Evolutionary conservation across 495 filamentous ascomycete genomes (phyloP).

Genomic region (Copromyces sp.): DNA sequence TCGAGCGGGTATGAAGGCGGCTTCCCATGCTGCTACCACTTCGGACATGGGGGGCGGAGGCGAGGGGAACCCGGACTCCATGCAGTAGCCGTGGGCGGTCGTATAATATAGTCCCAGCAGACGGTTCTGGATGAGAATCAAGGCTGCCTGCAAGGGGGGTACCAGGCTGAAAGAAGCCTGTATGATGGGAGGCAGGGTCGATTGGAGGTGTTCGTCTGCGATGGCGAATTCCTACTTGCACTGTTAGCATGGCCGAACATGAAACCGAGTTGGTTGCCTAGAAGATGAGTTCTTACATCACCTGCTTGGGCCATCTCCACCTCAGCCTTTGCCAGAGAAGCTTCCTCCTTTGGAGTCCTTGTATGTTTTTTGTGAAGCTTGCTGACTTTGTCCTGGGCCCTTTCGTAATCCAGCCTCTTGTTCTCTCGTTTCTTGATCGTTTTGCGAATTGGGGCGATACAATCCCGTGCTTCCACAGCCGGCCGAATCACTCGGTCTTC

Average conservation of each 20-base stretch:
- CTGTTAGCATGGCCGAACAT: conserved; percentile 7
- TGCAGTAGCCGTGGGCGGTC: conserved; percentile 64
- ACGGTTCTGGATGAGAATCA: conserved; percentile 74
- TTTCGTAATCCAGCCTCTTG: conserved; percentile 83
- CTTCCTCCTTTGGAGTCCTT: conserved; percentile 68
- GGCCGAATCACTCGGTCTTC: conserved; percentile 66
- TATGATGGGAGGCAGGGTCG: conserved; percentile 66
- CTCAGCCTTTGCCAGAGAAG: conserved; percentile 65
- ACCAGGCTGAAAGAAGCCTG: conserved; percentile 66
- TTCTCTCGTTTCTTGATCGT: conserved; percentile 88
- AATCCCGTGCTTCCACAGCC: conserved; percentile 60
- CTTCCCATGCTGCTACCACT: conserved; percentile 61
- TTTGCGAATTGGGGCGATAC: conserved; percentile 68
- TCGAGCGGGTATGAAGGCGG: conserved; percentile 53
- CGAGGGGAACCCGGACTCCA: conserved; percentile 58
- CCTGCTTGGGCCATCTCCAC: conserved; percentile 57
- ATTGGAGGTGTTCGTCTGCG: conserved; percentile 72
- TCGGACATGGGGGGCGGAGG: conserved; percentile 65
- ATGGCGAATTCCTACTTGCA: conserved; percentile 58
- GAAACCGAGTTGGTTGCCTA: background rate
- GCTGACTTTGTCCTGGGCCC: conserved; percentile 62
- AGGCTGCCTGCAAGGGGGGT: conserved; percentile 61
- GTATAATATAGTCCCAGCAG: conserved; percentile 82
- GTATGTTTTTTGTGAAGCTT: conserved; percentile 60
- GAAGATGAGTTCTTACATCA: conserved; percentile 39